Evolutionary conservation across 2,329 filamentous ascomycete genomes (phyloP).

Genomic region (Albophoma yamanashiensis): DNA sequence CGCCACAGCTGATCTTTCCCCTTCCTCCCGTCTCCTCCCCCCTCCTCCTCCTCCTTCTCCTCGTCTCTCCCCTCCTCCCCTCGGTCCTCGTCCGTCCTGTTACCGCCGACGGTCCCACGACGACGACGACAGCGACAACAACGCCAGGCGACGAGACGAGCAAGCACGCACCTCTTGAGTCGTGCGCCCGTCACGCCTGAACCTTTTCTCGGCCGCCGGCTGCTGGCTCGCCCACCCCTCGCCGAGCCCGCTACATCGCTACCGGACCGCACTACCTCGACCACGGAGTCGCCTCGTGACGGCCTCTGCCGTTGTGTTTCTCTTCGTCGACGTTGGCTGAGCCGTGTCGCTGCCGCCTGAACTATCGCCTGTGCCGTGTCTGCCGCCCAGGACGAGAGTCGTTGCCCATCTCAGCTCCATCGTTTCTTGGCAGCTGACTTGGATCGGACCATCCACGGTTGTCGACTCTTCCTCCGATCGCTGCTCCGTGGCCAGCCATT

Average conservation of each 20-base stretch:
- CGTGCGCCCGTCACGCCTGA: slow-evolving; percentile 5
- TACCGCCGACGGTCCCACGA: not conserved
- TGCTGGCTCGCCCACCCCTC: slow-evolving; percentile 7
- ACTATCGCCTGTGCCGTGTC: not conserved
- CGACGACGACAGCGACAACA: not conserved
- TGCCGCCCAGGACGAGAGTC: not conserved
- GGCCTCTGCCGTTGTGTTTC: not conserved
- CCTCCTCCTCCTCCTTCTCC: slow-evolving; percentile 3
- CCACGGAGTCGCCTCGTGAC: slow-evolving; percentile 1
- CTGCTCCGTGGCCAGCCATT: not conserved
- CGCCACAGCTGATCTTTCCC: slow-evolving; percentile 1
- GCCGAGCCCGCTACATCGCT: slow-evolving; percentile 6
- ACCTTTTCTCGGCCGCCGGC: not conserved
- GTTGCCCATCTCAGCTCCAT: not conserved
- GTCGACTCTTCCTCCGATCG: not conserved
- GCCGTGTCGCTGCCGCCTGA: not conserved
- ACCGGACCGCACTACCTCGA: not conserved
- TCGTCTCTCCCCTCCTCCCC: slow-evolving; percentile 3
- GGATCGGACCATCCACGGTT: not conserved
- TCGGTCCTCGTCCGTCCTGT: slow-evolving; percentile 5
- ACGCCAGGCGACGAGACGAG: not conserved
- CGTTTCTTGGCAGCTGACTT: not conserved
- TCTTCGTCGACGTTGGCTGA: not conserved
- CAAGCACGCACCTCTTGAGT: slow-evolving; percentile 1
- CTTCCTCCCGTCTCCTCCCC: slow-evolving; percentile 6